These are phyloP conservation scores for Bipolaris zeicola DNA, from an alignment of 2,329 filamentous ascomycete species.

Conservation along the genomic window DNA sequence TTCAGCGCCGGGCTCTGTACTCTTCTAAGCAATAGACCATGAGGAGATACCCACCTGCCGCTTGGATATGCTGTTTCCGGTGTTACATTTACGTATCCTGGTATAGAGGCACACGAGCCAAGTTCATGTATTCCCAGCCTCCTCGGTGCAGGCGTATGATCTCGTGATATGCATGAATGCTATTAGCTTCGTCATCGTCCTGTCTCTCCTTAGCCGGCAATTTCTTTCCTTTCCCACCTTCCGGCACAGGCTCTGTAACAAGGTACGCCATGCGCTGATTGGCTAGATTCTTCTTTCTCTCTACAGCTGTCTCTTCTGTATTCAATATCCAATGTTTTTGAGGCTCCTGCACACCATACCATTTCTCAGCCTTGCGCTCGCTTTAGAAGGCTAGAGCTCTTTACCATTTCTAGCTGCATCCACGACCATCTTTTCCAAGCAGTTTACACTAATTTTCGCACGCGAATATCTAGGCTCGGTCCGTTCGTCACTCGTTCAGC, in stretches of 20 bases:
- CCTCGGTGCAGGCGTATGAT: constrained; percentile 30
- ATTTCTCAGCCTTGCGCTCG: not conserved
- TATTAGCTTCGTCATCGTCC: constrained; percentile 23
- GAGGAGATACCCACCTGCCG: constrained; percentile 23
- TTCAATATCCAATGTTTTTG: not conserved
- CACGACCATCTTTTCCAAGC: not conserved
- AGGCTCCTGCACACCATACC: not conserved
- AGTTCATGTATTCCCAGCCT: constrained; percentile 34
- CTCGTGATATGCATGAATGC: constrained; percentile 29
- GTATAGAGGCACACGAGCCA: constrained; percentile 32
- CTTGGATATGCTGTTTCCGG: constrained; percentile 31
- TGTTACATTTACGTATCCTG: constrained; percentile 31
- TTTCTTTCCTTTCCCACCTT: constrained; percentile 24
- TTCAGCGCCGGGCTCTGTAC: constrained; percentile 22
- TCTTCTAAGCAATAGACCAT: constrained; percentile 14
- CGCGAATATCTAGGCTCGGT: constrained; percentile 28
- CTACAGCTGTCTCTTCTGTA: not conserved
- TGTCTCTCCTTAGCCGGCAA: constrained; percentile 36
- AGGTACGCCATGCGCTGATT: constrained; percentile 32
- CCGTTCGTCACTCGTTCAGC: constrained; percentile 34
- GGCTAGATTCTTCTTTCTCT: not conserved
- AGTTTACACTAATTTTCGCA: constrained; percentile 26
- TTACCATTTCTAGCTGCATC: not conserved
- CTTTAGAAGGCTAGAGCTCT: not conserved
- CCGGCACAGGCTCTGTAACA: constrained; percentile 34